These are phyloP conservation scores for Rhodofomes roseus DNA, from an alignment of 1,284 basidiomycete species.

Conservation along the genomic window DNA sequence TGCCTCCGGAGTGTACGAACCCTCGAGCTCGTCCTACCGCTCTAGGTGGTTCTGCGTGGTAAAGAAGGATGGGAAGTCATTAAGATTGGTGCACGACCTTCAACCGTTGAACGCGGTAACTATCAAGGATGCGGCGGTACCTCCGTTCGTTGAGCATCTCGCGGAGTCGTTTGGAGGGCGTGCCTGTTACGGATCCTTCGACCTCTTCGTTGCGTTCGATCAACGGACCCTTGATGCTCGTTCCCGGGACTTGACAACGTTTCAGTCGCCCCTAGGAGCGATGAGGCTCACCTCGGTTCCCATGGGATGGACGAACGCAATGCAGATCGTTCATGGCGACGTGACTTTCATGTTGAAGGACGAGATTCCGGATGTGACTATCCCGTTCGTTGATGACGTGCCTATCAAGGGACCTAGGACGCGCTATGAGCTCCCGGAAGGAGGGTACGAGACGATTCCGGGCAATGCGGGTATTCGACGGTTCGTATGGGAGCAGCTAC, in stretches of 20 bases:
- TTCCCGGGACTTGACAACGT: conserved; percentile 25
- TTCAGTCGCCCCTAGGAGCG: conserved; percentile 15
- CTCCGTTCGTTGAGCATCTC: conserved; percentile 27
- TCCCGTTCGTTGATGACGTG: conserved; percentile 3
- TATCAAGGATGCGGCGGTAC: conserved; percentile 24
- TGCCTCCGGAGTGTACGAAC: conserved; percentile 32
- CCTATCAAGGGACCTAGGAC: conserved; percentile 11
- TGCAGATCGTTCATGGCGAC: conserved; percentile 31
- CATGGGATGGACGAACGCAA: conserved; percentile 37
- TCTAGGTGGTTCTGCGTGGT: conserved; percentile 36
- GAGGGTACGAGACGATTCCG: background rate
- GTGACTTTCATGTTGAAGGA: conserved; percentile 30
- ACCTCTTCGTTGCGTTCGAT: conserved; percentile 21
- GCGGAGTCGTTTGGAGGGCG: conserved; percentile 19
- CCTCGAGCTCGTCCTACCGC: conserved; percentile 33
- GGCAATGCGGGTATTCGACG: conserved; percentile 21
- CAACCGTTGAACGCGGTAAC: conserved; percentile 29
- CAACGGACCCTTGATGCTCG: conserved; percentile 13
- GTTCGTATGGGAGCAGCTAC: conserved; percentile 30
- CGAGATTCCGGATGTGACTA: conserved; percentile 24
- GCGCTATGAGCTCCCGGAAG: background rate
- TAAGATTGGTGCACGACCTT: conserved; percentile 29
- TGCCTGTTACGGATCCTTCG: conserved; percentile 19
- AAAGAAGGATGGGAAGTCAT: conserved; percentile 33
- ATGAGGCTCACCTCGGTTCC: conserved; percentile 24